A percentile compares a stretch with the other conserved stretches of the same genome.
These are phyloP conservation scores for Bipolaris gigantea DNA, from an alignment of 2,329 filamentous ascomycete species.

Conservation along the genomic window DNA sequence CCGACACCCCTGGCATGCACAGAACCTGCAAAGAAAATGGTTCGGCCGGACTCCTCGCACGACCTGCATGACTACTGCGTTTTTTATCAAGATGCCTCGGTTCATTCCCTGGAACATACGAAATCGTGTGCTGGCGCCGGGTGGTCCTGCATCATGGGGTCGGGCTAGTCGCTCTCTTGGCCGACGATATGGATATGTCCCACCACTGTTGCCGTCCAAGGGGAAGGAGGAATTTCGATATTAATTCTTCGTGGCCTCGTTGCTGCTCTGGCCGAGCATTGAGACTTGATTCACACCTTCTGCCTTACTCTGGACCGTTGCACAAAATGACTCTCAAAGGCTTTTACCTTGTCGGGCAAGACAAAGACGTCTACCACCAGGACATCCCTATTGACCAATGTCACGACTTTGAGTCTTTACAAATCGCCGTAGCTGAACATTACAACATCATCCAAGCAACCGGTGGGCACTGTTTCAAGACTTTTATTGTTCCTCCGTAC, in stretches of 20 bases:
- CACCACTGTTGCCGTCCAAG: not conserved
- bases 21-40: constrained; percentile 2
- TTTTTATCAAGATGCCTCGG: not conserved
- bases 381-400: constrained; percentile 21
- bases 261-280: not conserved
- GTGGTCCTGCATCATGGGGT: constrained; percentile 3
- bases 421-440: constrained; percentile 18
- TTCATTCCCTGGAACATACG: not conserved
- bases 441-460: constrained; percentile 18
- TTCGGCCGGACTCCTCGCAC: constrained; percentile 11
- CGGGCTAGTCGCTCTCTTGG: not conserved
- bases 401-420: constrained; percentile 19
- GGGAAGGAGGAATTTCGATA: not conserved
- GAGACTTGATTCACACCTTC: not conserved
- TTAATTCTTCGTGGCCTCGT: not conserved
- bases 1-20: not conserved
- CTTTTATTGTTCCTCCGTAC: not conserved
- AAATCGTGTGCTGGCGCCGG: not conserved
- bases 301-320: not conserved
- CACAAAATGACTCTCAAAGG: constrained; percentile 19
- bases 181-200: not conserved
- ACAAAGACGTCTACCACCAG: constrained; percentile 17
- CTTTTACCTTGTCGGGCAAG: constrained; percentile 20
- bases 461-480: not conserved
- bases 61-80: not conserved